Evolutionary conservation across 768 basidiomycete genomes (phyloP).

Genomic region (Ramaria rubella): DNA sequence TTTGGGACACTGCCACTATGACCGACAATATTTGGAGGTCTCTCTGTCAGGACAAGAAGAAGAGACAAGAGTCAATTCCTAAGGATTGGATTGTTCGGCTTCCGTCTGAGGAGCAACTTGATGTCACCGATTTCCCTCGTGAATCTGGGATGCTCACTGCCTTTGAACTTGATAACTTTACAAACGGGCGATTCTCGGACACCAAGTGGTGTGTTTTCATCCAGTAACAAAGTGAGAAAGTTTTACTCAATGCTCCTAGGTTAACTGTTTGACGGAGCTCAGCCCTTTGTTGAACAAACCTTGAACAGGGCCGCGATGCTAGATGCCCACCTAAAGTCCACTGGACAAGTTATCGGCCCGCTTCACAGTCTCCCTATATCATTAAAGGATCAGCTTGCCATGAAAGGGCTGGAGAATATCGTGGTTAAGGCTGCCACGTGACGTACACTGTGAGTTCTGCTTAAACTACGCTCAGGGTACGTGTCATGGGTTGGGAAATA

Average conservation of each 20-base stretch:
- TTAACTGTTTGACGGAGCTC: slow-evolving; percentile 77
- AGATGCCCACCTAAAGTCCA: slow-evolving; percentile 53
- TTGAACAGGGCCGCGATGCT: slow-evolving; percentile 56
- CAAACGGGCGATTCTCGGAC: slow-evolving; percentile 73
- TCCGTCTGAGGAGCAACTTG: slow-evolving; percentile 40
- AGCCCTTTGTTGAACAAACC: slow-evolving; percentile 66
- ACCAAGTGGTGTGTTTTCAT: slow-evolving; percentile 61
- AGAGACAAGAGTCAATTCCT: slow-evolving; percentile 46
- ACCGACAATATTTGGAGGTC: slow-evolving; percentile 39
- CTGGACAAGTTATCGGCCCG: slow-evolving; percentile 61
- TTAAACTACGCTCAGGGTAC: slow-evolving; percentile 42
- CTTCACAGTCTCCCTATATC: slow-evolving; percentile 72
- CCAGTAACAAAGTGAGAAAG: too few species aligned
- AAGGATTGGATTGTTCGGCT: slow-evolving; percentile 53
- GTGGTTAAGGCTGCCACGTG: slow-evolving; percentile 39
- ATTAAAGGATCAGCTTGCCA: slow-evolving; percentile 69
- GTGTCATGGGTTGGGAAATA: slow-evolving; percentile 63
- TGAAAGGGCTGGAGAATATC: slow-evolving; percentile 62
- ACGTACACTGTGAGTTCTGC: neutral
- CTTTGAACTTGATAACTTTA: slow-evolving; percentile 61
- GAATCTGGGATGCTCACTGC: slow-evolving; percentile 50
- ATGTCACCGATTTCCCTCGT: slow-evolving; percentile 50
- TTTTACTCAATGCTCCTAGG: too few species aligned
- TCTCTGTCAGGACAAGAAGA: slow-evolving; percentile 48
- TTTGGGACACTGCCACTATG: slow-evolving; percentile 23